These are phyloP conservation scores for Ascochyta rabiei DNA, from an alignment of 2,329 filamentous ascomycete genomes.

Conservation along the genomic window DNA sequence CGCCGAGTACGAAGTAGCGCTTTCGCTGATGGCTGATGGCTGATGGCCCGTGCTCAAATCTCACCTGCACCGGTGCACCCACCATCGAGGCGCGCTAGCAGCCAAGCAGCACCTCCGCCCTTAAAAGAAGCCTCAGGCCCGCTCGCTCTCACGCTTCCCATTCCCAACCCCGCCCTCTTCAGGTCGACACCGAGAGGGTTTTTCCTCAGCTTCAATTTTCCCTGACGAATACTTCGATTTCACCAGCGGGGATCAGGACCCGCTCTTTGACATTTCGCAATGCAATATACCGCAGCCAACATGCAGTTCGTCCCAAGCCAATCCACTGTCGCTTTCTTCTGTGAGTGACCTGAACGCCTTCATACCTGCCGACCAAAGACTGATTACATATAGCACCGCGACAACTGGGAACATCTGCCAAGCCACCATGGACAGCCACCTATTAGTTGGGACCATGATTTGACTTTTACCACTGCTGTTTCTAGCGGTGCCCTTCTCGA, in stretches of 20 bases:
- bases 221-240: conserved; percentile 46
- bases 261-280: conserved; percentile 41
- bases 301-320: conserved; percentile 32
- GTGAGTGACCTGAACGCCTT: neutral
- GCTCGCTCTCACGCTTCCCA: conserved; percentile 28
- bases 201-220: conserved; percentile 42
- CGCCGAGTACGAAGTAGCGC: conserved; percentile 3
- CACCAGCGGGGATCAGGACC: conserved; percentile 44
- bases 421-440: conserved; percentile 33
- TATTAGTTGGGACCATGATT: conserved; percentile 38
- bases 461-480: conserved; percentile 35
- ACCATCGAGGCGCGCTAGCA: neutral
- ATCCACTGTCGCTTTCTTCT: conserved; percentile 31
- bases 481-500: conserved; percentile 24
- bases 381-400: conserved; percentile 24
- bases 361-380: neutral
- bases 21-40: neutral
- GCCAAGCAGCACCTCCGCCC: conserved; percentile 8
- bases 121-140: conserved; percentile 27
- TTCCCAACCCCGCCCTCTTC: conserved; percentile 37
- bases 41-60: conserved; percentile 1
- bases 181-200: conserved; percentile 43
- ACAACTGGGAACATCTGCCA: conserved; percentile 24
- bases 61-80: conserved; percentile 6
- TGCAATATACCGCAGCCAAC: conserved; percentile 34